Base-by-base conservation (phyloP, 148 eudicot species). In the Rhododendron ovatum region DNA sequence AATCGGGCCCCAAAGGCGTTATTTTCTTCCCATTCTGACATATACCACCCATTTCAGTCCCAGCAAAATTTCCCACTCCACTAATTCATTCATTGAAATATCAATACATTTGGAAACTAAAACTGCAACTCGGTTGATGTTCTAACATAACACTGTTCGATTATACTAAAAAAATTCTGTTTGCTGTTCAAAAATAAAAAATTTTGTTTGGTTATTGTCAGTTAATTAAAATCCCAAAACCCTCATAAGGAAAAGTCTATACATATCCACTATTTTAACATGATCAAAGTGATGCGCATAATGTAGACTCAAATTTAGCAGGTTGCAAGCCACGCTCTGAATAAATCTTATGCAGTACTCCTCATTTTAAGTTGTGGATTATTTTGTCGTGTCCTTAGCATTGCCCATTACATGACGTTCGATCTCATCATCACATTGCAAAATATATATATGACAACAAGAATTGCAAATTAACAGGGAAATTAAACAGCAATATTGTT, bases 21-120 rank as follows among this genome's bases (percentile, higher is more conserved):
- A 81, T 83, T 83, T 63, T 83, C 76, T 83, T 53, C 11, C 77
- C 51, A 61, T 39, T 45, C 84, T 39, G 74, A 81, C 83, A 33
- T 9, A 55, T 33, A 61, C 33, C n/a, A 63, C 55, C 43, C 84
- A 83, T 83, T 83, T 43, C 76, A 61, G 76, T 41, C 53, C 41
- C 33, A 6, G 14, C 2, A 83, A 65, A 83, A 22, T 59, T 59
- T 22, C 73, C 33, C 47, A 35, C 47, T 17, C 15, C 15, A 26
- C 35, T 67, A 26, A 12, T 26, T 37, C 48, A 82, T 82, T 82
- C 65, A 57, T 59, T 57, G 71, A 82, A 35, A 20, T 57, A 82
- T 5, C 28, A 67, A 18, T 50, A 61, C 9, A 20, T 82, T 20
- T 59, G 74, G 77, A 65, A 43, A 81, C 14, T 51, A 43, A 41